These are phyloP conservation scores for Cucurbita maxima DNA, from an alignment of 306 rosid genomes.

Conservation along the genomic window DNA sequence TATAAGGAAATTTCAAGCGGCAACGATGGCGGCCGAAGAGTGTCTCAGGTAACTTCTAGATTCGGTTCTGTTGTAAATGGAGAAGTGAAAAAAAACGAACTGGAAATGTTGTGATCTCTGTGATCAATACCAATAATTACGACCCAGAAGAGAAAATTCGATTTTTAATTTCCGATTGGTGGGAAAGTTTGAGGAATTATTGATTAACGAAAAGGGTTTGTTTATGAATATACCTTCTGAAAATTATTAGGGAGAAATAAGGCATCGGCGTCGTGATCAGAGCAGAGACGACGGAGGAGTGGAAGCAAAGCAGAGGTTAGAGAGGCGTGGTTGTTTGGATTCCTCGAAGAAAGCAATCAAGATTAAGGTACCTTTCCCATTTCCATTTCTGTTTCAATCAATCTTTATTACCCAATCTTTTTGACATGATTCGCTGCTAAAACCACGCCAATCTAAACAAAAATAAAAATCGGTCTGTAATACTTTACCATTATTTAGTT, in stretches of 20 bases:
- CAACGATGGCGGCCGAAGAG: not conserved
- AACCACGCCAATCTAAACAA: not conserved
- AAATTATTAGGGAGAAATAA: not conserved
- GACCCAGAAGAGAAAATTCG: not conserved
- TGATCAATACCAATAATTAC: not conserved
- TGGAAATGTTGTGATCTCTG: not conserved
- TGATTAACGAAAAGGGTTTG: not conserved
- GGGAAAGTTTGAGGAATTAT: not conserved
- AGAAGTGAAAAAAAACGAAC: not conserved
- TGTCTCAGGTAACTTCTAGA: constrained; percentile 15
- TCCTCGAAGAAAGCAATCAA: not conserved
- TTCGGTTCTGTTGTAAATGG: not conserved
- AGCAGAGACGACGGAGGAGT: not conserved
- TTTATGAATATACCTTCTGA: not conserved
- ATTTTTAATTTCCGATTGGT: not conserved
- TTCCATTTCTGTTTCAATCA: not conserved
- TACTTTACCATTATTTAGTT: not conserved
- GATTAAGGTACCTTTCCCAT: not conserved
- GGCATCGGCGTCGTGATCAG: not conserved
- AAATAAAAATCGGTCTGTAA: not conserved
- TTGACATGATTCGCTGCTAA: not conserved
- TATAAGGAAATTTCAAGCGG: constrained; percentile 16
- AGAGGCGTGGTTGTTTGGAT: not conserved
- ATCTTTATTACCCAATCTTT: not conserved
- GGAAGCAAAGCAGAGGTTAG: not conserved